These are phyloP conservation scores for Syncephalastrum monosporum DNA, from an alignment of 371 early-diverging fungal species.

Conservation along the genomic window DNA sequence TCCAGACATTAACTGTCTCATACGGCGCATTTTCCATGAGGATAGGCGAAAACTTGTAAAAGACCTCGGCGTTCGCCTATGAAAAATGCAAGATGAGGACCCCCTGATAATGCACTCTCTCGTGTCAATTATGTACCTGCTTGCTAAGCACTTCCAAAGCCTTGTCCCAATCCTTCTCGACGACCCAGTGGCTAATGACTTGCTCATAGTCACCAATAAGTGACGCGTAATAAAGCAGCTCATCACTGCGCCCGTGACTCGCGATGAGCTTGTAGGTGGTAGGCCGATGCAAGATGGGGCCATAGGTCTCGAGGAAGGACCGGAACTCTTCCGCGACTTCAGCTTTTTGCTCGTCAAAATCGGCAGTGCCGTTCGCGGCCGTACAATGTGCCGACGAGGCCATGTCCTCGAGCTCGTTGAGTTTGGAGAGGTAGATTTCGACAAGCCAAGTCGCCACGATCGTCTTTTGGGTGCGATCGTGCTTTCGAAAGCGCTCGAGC, in stretches of 20 bases:
- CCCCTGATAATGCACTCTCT: not conserved
- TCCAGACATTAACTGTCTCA: conserved; percentile 82
- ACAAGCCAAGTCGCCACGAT: conserved; percentile 87
- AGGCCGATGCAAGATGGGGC: conserved; percentile 56
- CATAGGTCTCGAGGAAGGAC: conserved; percentile 67
- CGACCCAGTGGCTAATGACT: conserved; percentile 79
- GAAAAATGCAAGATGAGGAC: not conserved
- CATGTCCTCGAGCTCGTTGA: conserved; percentile 71
- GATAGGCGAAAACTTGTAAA: conserved; percentile 82
- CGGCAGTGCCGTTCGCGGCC: conserved; percentile 12
- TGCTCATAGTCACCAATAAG: conserved; percentile 79
- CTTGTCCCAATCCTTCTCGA: conserved; percentile 67
- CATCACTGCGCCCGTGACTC: conserved; percentile 79
- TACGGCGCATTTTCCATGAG: conserved; percentile 82
- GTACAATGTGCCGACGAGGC: conserved; percentile 47
- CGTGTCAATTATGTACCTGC: conserved; percentile 43
- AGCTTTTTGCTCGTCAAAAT: conserved; percentile 45
- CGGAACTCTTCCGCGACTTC: conserved; percentile 68
- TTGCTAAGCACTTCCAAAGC: conserved; percentile 77
- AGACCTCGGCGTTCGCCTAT: conserved; percentile 69
- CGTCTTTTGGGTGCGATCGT: conserved; percentile 82
- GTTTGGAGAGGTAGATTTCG: conserved; percentile 76
- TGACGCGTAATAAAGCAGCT: conserved; percentile 75
- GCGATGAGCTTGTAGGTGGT: conserved; percentile 80
- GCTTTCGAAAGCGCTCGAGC: conserved; percentile 56